Evolutionary conservation across 1,284 basidiomycete genomes (phyloP).

Genomic region (Apiotrichum laibachii): DNA sequence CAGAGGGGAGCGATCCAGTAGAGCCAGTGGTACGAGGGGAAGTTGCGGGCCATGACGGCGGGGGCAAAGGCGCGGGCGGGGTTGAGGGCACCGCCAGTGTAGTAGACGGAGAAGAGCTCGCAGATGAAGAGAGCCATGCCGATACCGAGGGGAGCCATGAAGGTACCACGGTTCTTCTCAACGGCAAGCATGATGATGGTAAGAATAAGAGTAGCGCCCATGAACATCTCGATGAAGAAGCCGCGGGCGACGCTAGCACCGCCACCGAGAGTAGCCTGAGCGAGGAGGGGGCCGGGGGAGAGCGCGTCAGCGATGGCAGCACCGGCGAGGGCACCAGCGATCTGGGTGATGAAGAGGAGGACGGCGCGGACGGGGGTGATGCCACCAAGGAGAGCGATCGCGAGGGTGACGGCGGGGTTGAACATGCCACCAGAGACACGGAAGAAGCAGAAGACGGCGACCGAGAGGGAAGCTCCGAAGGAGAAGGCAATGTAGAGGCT

Average conservation of each 20-base stretch:
- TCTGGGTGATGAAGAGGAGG: conserved; percentile 50
- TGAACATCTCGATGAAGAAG: conserved; percentile 53
- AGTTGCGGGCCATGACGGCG: conserved; percentile 39
- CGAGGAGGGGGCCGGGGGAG: conserved; percentile 45
- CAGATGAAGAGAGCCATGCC: conserved; percentile 55
- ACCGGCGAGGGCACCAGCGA: conserved; percentile 53
- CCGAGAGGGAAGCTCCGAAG: conserved; percentile 53
- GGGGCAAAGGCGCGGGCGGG: conserved; percentile 51
- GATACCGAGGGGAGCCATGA: conserved; percentile 57
- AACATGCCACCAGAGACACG: conserved; percentile 50
- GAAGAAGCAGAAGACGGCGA: conserved; percentile 54
- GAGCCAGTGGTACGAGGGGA: conserved; percentile 47
- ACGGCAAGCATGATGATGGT: conserved; percentile 54
- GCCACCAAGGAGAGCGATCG: conserved; percentile 52
- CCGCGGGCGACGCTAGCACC: conserved; percentile 40
- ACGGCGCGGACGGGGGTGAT: conserved; percentile 49
- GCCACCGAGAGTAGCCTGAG: conserved; percentile 48
- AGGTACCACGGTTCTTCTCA: conserved; percentile 56
- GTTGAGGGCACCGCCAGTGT: conserved; percentile 51
- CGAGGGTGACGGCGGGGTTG: conserved; percentile 54
- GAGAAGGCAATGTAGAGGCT: conserved; percentile 53
- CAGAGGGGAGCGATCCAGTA: conserved; percentile 50
- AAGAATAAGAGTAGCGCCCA: conserved; percentile 51
- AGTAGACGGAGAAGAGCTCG: conserved; percentile 52
- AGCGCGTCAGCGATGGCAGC: conserved; percentile 51